Percentiles rank a stretch among this genome's conserved stretches.
phyloP scores from a whole-genome alignment of 108 stramenopile genomes.

The Fragilaria crotonensis region DNA sequence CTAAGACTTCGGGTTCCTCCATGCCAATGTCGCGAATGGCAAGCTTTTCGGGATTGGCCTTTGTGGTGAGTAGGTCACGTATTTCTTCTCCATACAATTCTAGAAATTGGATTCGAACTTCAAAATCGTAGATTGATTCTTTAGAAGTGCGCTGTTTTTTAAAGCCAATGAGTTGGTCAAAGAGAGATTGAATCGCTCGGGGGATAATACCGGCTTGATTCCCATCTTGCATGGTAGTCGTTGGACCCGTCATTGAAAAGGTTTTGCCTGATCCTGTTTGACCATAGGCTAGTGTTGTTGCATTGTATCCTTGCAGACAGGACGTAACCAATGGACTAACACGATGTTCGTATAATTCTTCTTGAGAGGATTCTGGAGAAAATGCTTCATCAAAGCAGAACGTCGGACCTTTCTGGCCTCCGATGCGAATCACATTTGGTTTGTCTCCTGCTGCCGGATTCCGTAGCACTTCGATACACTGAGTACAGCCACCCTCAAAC shows the following conservation, averaged over 20 bases:
- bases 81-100: constrained; percentile 88
- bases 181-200: constrained; percentile 57
- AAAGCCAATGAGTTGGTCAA: constrained; percentile 27
- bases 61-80: constrained; percentile 73
- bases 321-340: constrained; percentile 47
- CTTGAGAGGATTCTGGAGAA: constrained; percentile 31
- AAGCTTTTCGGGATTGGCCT: constrained; percentile 27
- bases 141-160: constrained; percentile 10
- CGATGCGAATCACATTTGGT: constrained; percentile 26
- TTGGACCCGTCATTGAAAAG: constrained; percentile 44
- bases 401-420: constrained; percentile 29
- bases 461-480: constrained; percentile 51
- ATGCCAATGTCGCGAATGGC: constrained; percentile 59
- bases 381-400: constrained; percentile 73
- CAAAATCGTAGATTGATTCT: constrained; percentile 32
- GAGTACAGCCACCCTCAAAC: constrained; percentile 47
- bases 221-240: constrained; percentile 12
- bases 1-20: constrained; percentile 79
- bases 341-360: constrained; percentile 37
- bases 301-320: constrained; percentile 93
- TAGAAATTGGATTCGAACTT: constrained; percentile 73
- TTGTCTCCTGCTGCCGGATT: neutral
- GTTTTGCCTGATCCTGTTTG: constrained; percentile 94
- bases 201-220: constrained; percentile 67
- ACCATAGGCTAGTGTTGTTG: constrained; percentile 93